Base-by-base conservation (phyloP, 345 rosid genomes). In the Hirschfeldia incana region DNA sequence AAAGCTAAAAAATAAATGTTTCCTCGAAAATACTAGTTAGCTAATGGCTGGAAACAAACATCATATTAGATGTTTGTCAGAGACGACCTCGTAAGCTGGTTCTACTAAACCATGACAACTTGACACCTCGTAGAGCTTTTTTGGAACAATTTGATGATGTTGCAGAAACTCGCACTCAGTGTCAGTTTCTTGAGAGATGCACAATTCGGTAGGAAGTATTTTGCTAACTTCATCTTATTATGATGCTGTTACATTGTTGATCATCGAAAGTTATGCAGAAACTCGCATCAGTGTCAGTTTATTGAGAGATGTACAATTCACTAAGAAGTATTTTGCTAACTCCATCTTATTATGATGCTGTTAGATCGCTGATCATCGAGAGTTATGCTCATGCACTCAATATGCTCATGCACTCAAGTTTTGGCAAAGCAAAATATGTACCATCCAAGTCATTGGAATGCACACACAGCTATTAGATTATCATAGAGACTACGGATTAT, bases 131-230 rank as follows among this genome's bases (percentile, higher is more conserved):
- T 57, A 65, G 62, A 78, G 15, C 61, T 71, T 32, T 72, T 72
- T 72, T 72, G 67, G 30, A 65, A 8, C 34, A 37, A 55, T 72
- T 57, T 72, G 62, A 65, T 72, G 21, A 72, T 78, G 72, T 78
- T 65, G 16, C 16, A 12, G 62, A 72, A 78, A 72, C 72, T 78
- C 13, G 2, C 26, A 72, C 67, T 55, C 30, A 78, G 8, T 12
- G 17, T 71, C 27, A 78, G 72, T 39, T 57, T 39, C 62, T 57
- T 57, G 61, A 78, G 72, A 65, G 72, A 36, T 65, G 61, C 61
- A 57, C 67, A 60, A 28, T 78, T 72, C 72, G 66, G 62, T 36
- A 72, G 9, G 66, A 72, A 78, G 16, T 72, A 78, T 15, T 65
- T 72, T 39, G 76, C 76, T 57, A 78, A 5, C 44, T 21, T 21